These are phyloP conservation scores for Tuber microsphaerosporum DNA, from an alignment of 495 filamentous ascomycete species.

Conservation along the genomic window DNA sequence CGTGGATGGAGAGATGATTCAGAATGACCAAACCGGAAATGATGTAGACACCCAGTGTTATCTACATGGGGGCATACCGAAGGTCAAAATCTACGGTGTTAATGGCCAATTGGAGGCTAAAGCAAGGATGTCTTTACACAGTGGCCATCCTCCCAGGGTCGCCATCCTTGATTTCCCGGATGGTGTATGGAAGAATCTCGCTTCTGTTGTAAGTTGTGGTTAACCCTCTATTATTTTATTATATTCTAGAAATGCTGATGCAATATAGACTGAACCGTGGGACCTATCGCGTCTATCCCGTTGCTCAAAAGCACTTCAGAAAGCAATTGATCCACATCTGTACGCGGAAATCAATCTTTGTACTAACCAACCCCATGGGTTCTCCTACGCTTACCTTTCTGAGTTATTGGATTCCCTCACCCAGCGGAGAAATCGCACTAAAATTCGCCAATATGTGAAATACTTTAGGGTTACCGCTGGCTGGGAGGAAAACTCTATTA, in stretches of 20 bases:
- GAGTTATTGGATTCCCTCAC: slow-evolving; percentile 13
- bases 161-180: neutral
- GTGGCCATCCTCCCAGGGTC: neutral
- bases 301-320: slow-evolving; percentile 19
- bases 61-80: neutral
- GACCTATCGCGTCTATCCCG: slow-evolving; percentile 26
- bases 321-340: slow-evolving; percentile 22
- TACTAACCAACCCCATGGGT: slow-evolving; percentile 25
- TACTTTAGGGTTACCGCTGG: slow-evolving; percentile 9
- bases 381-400: slow-evolving; percentile 24
- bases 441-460: slow-evolving; percentile 20
- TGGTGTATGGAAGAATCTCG: neutral
- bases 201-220: neutral
- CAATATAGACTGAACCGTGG: slow-evolving; percentile 19
- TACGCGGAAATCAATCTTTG: slow-evolving; percentile 25
- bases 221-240: neutral
- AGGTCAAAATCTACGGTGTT: neutral
- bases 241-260: neutral
- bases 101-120: neutral
- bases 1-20: neutral
- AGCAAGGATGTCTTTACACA: neutral
- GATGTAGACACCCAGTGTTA: neutral
- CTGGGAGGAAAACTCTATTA: slow-evolving; percentile 27
- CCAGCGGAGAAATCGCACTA: slow-evolving; percentile 1
- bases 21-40: neutral